Evolutionary conservation across 805 yeast genomes (phyloP), one percentile per base, ranked within the genome.

Genomic region (Candida quercuum): DNA sequence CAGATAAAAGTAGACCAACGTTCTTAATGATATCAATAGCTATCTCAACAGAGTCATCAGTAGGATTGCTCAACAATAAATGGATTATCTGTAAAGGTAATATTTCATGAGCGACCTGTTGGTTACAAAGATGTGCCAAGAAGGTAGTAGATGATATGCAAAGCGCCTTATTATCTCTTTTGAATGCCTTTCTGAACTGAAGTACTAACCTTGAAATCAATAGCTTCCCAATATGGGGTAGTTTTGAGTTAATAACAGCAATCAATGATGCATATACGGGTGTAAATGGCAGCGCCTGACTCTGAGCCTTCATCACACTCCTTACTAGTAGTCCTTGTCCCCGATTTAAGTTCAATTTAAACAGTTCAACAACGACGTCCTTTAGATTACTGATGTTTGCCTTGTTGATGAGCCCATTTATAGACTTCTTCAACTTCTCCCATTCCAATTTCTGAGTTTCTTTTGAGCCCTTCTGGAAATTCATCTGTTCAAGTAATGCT

Each of bases 211-310:
- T 64, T 8, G 67, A 51, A 0, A 70, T 54, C 23, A 84, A 44
- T 5, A 81, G 54, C 39, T 71, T 71, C 2, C 95, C 95, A 14
- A 86, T 60, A 25, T 72, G 72, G 0, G 94, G 93, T 4, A 85
- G 55, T 46, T 81, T 75, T 5, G 83, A 71, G 56, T 84, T 82
- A 10, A 87, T 36, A 1, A 81, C 68, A 2, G 81, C 68, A 0
- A 74, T 67, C 25, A 87, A 49, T 1, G 83, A 62, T 0, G 88
- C 76, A 47, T 72, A 79, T 1, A 71, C 67, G 0, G 74, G 58
- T 0, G 83, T 68, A 41, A 56, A 62, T 0, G 63, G 46, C 14
- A 57, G 30, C 12, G 77, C 64, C 7, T 51, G 55, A 12, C 66
- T 50, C 48, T 77, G 84, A 0, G 73, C 67, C 33, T 69, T 68